Conservation (phyloP, 495 filamentous ascomycete genomes). For the Thermothielavioides terrestris region DNA sequence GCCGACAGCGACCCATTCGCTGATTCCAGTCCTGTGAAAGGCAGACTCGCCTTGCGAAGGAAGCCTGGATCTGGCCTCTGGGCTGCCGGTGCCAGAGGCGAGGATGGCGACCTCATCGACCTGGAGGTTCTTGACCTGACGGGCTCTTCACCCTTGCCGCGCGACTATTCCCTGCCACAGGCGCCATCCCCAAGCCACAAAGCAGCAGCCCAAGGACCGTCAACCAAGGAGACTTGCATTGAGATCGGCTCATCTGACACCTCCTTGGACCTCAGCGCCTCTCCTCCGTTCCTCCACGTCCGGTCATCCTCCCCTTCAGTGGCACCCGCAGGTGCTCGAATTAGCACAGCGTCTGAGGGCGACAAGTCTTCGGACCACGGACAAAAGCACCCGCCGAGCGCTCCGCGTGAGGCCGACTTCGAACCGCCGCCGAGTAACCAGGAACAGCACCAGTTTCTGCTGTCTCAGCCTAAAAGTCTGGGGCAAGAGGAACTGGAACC, state of each 20-base stretch:
- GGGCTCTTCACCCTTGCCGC: constrained; percentile 30
- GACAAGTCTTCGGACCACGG: neutral
- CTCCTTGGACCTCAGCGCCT: neutral
- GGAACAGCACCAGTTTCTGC: constrained; percentile 21
- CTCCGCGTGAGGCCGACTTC: constrained; percentile 5
- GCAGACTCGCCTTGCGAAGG: constrained; percentile 19
- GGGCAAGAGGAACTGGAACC: neutral
- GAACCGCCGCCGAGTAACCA: constrained; percentile 30
- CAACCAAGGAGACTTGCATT: neutral
- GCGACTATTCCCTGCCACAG: neutral
- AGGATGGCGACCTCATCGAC: constrained; percentile 50
- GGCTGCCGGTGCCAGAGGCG: constrained; percentile 58
- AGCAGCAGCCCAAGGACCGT: neutral
- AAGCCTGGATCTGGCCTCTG: constrained; percentile 41
- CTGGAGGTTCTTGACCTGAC: constrained; percentile 50
- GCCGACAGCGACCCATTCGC: constrained; percentile 31
- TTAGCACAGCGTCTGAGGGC: too few relatives aligned
- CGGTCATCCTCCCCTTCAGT: neutral
- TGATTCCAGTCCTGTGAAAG: constrained; percentile 23
- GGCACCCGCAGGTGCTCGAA: too few relatives aligned
- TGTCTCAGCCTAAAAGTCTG: constrained; percentile 12
- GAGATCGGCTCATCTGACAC: constrained; percentile 12
- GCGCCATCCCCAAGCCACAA: neutral
- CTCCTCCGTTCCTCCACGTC: neutral
- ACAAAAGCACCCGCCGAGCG: neutral